Base-by-base conservation (phyloP, 2,329 filamentous ascomycete genomes). In the Ascochyta viciae-villosae region DNA sequence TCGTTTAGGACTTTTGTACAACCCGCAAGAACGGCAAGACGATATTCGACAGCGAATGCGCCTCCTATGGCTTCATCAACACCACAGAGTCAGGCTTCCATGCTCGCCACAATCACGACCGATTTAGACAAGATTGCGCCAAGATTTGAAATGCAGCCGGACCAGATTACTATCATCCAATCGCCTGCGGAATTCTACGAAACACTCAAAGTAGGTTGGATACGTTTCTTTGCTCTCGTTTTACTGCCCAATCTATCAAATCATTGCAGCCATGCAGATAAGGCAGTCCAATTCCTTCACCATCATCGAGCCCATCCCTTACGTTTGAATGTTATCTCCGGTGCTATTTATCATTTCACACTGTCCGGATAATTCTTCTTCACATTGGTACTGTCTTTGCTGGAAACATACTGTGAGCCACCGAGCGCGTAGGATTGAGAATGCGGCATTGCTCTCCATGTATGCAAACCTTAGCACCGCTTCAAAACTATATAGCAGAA, bases 171-270 rank as follows among this genome's bases (percentile, higher is more conserved):
- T 10, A 89, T 99, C 19, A 77, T 99, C 12, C 84, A 87, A 65
- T 89, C 89, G 2, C 95, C 95, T 0, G 78, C 85, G n/a, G 90
- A 94, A 49, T 99, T 99, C 74, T 99, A 97, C 76, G 87, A 90
- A 65, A 91, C 89, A 7, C 80, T 99, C 56, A 97, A 97, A 87
- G 91, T 92, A 72, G 63, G 77, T 68, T 13, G 27, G 37, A 19
- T 2, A 16, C 7, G 12, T 51, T 48, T 48, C 13, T 13, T 43
- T 50, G 9, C 29, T 15, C 6, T 15, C 24, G 22, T 37, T 16
- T 13, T 24, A 33, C 19, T 19, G 19, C 19, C 19, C 24, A 5
- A 19, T 19, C 8, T 12, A 12, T 27, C 15, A 16, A 23, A 6
- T 13, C 22, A 2, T 35, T 37, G 19, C 19, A 23, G 16, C 22